Conservation (phyloP, 2,329 filamentous ascomycete species). For the Aspergillus vadensis region DNA sequence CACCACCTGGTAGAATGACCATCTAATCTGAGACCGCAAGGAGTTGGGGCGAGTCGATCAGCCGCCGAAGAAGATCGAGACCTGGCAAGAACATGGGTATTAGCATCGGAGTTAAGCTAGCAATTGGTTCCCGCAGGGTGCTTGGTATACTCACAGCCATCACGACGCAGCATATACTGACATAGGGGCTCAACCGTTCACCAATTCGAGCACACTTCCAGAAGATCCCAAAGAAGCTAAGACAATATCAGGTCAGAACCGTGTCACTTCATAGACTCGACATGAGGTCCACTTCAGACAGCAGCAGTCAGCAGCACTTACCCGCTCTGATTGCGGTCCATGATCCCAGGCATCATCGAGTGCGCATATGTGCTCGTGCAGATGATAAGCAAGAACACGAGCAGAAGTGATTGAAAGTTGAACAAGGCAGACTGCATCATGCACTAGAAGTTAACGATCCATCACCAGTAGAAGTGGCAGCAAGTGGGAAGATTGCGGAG, state of each 20-base stretch:
- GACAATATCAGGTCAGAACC: neutral
- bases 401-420: constrained; percentile 96
- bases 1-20: constrained; percentile 14
- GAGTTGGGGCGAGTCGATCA: constrained; percentile 20
- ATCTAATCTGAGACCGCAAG: constrained; percentile 13
- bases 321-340: constrained; percentile 93
- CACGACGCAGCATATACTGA: constrained; percentile 86
- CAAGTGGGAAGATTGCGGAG: neutral
- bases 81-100: constrained; percentile 21
- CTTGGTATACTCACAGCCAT: constrained; percentile 75
- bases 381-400: constrained; percentile 91
- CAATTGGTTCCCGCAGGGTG: neutral
- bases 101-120: neutral
- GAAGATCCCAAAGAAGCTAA: constrained; percentile 77
- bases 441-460: constrained; percentile 1
- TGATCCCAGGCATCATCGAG: constrained; percentile 81
- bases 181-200: constrained; percentile 90
- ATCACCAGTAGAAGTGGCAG: neutral
- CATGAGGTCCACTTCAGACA: neutral
- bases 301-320: constrained; percentile 46
- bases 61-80: constrained; percentile 42
- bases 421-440: constrained; percentile 80
- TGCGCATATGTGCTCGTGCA: constrained; percentile 96
- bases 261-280: neutral
- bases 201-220: constrained; percentile 96